Percentiles rank a stretch among this genome's conserved stretches.
phyloP scores from a whole-genome alignment of 257 asterid species.

The Solanum raphanifolium region DNA sequence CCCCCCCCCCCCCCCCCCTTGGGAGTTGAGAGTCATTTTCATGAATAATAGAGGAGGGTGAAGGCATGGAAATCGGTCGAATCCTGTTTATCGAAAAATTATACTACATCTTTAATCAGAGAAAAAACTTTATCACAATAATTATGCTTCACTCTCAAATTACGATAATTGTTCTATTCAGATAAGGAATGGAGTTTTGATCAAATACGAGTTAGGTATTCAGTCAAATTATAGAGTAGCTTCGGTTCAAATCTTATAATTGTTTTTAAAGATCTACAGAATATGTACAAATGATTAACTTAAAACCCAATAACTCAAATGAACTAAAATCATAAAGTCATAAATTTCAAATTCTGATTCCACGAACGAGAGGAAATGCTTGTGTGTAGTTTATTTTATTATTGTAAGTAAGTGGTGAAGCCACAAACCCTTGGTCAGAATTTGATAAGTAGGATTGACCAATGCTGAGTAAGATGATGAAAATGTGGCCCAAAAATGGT shows the following conservation, averaged over 20 bases:
- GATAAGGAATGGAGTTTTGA: neutral
- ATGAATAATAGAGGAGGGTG: neutral
- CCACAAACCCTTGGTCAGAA: neutral
- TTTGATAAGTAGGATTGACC: neutral
- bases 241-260: rapidly evolving
- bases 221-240: neutral
- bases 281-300: neutral
- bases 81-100: neutral
- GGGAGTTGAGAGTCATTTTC: neutral
- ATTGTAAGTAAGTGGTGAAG: neutral
- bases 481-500: neutral
- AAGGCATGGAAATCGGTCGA: neutral
- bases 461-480: neutral
- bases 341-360: neutral
- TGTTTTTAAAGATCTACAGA: rapidly evolving
- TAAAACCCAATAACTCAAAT: neutral
- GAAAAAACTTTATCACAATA: neutral
- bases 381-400: neutral
- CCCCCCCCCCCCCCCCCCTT: no score
- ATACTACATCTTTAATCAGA: neutral
- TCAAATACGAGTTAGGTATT: neutral
- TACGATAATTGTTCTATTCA: neutral
- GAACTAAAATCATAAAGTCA: neutral
- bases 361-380: rapidly evolving
- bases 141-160: neutral